Percentiles rank a stretch among this genome's conserved stretches.
Conservation (phyloP, 169 alveolate genomes). For the Plasmodium inui region DNA sequence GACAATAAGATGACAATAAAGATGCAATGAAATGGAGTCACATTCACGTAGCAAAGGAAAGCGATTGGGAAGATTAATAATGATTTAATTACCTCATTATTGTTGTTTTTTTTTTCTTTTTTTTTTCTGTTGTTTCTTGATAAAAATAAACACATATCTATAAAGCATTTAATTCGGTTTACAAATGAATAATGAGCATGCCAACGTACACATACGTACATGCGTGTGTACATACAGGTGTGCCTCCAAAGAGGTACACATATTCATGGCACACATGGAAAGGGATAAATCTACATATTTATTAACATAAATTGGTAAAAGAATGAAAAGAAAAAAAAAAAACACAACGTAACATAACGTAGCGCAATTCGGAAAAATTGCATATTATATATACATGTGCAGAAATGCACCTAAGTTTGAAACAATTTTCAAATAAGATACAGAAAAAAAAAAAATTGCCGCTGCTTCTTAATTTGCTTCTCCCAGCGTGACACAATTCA, state of each 20-base stretch:
- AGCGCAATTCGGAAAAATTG: neutral
- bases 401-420: neutral
- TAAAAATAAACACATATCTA: neutral
- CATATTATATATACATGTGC: slow-evolving; percentile 3
- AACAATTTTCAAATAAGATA: slow-evolving; percentile 34
- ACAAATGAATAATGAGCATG: slow-evolving; percentile 2
- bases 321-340: neutral
- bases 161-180: neutral
- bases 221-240: neutral
- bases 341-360: neutral
- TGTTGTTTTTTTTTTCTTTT: neutral
- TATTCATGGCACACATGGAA: neutral
- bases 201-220: slow-evolving; percentile 7
- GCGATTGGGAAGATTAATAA: neutral
- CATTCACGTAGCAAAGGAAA: neutral
- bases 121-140: neutral
- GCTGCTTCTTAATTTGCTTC: neutral
- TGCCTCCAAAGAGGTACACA: neutral
- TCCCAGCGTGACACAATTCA: neutral
- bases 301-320: neutral
- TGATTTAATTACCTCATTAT: neutral
- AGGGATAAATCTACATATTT: neutral
- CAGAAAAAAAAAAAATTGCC: slow-evolving; percentile 20
- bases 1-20: neutral
- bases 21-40: neutral